Conservation (phyloP, 208 protist genomes). For the Plasmodiophora brassicae region DNA sequence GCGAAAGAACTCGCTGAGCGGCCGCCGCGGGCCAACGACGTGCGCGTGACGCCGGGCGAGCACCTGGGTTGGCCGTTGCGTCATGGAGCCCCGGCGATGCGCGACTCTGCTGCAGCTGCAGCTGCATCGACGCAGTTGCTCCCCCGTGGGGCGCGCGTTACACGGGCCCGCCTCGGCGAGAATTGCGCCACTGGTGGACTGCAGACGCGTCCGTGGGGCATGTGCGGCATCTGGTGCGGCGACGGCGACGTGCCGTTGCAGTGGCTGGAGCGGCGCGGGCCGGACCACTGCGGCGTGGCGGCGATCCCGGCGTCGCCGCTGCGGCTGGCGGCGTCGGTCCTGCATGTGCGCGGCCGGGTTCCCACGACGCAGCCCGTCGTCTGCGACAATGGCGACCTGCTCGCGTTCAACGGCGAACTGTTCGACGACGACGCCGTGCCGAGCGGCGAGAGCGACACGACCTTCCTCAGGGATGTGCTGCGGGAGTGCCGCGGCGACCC, state of each 20-base stretch:
- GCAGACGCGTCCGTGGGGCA: no score
- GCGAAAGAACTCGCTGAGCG: no score
- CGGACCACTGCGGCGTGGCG: not conserved
- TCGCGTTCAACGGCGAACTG: slow-evolving; percentile 30
- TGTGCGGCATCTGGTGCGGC: not conserved
- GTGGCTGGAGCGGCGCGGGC: not conserved
- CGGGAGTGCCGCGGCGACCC: not conserved
- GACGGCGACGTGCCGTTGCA: not conserved
- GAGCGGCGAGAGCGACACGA: not conserved
- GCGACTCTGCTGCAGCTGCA: no score
- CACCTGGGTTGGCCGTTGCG: no score
- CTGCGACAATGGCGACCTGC: not conserved
- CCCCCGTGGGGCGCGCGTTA: no score
- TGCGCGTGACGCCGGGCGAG: no score
- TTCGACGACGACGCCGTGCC: not conserved
- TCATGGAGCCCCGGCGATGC: no score
- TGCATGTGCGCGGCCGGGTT: not conserved
- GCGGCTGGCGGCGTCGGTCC: not conserved
- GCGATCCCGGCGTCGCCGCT: not conserved
- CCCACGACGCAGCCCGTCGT: not conserved
- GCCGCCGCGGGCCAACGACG: no score
- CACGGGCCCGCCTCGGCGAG: no score
- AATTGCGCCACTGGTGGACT: no score
- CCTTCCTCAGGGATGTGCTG: not conserved
- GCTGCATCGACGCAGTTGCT: no score